Percentiles rank a stretch among this genome's conserved stretches.
These are phyloP conservation scores for Plectosphaerella sp. DNA, from an alignment of 2,329 filamentous ascomycete genomes.

Conservation along the genomic window DNA sequence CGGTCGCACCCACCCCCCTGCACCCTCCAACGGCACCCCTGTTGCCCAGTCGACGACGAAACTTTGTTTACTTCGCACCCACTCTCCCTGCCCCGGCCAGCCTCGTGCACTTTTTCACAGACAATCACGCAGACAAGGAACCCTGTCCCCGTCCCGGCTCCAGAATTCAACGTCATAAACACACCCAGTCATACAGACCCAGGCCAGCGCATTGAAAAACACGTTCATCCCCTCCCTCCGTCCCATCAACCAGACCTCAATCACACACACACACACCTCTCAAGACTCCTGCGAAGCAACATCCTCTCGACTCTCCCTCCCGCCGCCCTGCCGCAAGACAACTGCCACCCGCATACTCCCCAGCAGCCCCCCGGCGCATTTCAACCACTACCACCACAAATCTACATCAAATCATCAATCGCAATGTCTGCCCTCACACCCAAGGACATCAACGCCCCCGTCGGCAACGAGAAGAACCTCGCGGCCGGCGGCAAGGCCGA, in stretches of 20 bases:
- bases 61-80: conserved; percentile 12
- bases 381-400: conserved; percentile 31
- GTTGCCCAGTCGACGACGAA: conserved; percentile 13
- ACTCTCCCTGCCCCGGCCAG: neutral
- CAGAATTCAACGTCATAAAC: conserved; percentile 2
- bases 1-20: conserved; percentile 4
- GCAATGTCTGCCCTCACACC: conserved; percentile 59
- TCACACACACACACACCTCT: neutral
- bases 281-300: neutral
- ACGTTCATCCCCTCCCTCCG: neutral
- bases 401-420: conserved; percentile 1
- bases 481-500: conserved; percentile 33
- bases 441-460: conserved; percentile 60
- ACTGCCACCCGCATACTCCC: neutral
- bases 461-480: conserved; percentile 25
- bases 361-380: neutral
- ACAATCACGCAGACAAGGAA: conserved; percentile 8
- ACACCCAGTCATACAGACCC: neutral
- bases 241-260: neutral
- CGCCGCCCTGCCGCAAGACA: neutral
- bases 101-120: conserved; percentile 11
- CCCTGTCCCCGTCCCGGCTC: conserved; percentile 1
- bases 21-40: conserved; percentile 8
- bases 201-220: neutral
- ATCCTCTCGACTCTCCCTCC: neutral